phyloP scores from a whole-genome alignment of 306 rosid species.

The Vigna unguiculata region DNA sequence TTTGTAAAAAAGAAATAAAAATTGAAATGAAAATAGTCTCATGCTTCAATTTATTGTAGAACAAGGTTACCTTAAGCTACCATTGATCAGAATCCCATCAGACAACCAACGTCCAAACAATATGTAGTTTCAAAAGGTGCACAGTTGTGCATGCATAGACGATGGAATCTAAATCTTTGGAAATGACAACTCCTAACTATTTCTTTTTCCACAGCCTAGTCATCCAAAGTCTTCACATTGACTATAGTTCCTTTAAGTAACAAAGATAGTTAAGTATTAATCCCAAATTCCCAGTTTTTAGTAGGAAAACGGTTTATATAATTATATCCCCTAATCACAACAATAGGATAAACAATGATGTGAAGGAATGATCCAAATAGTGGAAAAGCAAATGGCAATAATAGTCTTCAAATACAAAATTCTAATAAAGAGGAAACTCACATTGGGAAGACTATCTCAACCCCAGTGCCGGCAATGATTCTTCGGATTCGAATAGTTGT shows the following conservation, averaged over 20 bases:
- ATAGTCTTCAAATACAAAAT: neutral
- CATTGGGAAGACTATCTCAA: slow-evolving; percentile 95
- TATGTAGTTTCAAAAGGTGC: slow-evolving; percentile 5
- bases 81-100: slow-evolving; percentile 3
- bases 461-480: slow-evolving; percentile 92
- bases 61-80: slow-evolving; percentile 16
- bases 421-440: slow-evolving; percentile 52
- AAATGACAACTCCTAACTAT: neutral
- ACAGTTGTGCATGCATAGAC: neutral
- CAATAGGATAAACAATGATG: slow-evolving; percentile 14
- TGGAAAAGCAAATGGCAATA: slow-evolving; percentile 16
- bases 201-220: slow-evolving; percentile 9
- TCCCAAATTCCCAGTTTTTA: neutral
- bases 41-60: slow-evolving; percentile 13
- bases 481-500: slow-evolving; percentile 90
- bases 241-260: neutral
- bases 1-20: neutral
- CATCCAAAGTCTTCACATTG: slow-evolving; percentile 27
- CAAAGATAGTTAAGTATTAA: neutral
- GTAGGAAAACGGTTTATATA: neutral
- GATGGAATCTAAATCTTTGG: slow-evolving; percentile 8
- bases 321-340: slow-evolving; percentile 19
- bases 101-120: slow-evolving; percentile 3
- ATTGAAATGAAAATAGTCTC: slow-evolving; percentile 15
- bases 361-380: slow-evolving; percentile 1